These are phyloP conservation scores for Neurospora hispaniola DNA, from an alignment of 495 filamentous ascomycete genomes.

Conservation along the genomic window DNA sequence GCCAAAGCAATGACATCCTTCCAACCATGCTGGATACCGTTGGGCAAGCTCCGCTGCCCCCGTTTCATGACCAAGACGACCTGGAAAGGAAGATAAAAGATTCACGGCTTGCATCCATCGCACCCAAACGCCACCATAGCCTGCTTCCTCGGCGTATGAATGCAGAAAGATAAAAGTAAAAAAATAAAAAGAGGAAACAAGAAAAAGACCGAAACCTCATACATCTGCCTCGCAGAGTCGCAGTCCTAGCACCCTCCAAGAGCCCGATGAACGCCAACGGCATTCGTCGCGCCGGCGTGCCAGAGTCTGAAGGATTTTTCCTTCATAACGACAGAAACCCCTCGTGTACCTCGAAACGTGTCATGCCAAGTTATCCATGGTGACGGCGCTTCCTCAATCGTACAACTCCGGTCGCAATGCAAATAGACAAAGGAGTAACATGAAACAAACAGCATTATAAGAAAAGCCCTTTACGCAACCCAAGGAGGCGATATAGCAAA, in stretches of 20 bases:
- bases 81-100: not conserved
- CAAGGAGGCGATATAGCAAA: not conserved
- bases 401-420: conserved; percentile 28
- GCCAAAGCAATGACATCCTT: not conserved
- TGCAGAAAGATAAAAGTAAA: not conserved
- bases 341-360: not conserved
- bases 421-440: conserved; percentile 9
- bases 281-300: not conserved
- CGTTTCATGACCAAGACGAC: not conserved
- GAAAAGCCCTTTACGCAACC: not conserved
- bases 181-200: not conserved
- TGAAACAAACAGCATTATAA: conserved; percentile 9
- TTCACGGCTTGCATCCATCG: not conserved
- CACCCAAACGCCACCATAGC: not conserved
- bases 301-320: not conserved
- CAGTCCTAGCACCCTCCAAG: not conserved
- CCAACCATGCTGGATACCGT: not conserved
- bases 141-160: not conserved
- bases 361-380: not conserved
- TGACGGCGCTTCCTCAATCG: conserved; percentile 4
- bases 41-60: not conserved
- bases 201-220: not conserved
- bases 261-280: not conserved
- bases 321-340: not conserved
- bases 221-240: not conserved